Base-by-base conservation (phyloP, 169 alveolate species). In the Plasmodium vivax region DNA sequence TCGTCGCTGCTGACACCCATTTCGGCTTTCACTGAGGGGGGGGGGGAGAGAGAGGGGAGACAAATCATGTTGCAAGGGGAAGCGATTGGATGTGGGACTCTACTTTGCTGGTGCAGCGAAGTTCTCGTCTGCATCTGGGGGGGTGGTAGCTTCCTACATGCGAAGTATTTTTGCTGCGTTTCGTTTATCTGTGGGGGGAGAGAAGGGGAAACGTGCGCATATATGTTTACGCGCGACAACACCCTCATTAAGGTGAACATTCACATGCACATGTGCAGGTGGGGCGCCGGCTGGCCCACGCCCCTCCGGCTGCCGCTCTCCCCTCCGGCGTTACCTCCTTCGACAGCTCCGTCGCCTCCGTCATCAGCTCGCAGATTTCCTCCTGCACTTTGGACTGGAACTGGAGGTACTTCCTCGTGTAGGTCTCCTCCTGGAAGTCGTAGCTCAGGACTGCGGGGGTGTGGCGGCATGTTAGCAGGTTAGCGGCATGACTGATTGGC, bases 1-100 rank as follows among this genome's bases (percentile, higher is more conserved):
- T 87, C 94, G 58, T 87, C 94, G 16, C 94, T 87, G 41, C 94
- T 87, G 27, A 87, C 82, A 3, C 94, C 94, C 83, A 87, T 77
- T 58, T 87, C 94, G 41, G 94, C 58, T 56, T 68, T 87, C 87
- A 87, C 94, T 87, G 56, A 54, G 72, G 51, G 71, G 45, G 51
- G 71, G 45, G 2, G 51, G 71, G 34, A n/a, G 34, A 84, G 47
- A 38, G 12, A 62, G 23, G 36, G 38, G 23, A n/a, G 36, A 16
- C 7, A 2, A 38, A 43, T 6, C 7, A 51, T 30, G 51, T 82
- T 27, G 0, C 19, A 68, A 16, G 77, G 19, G n/a, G 19, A 16
- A 72, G 10, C 19, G 1, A 43, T 74, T 74, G 16, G 56, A 85
- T 1, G 77, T 23, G 36, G 43, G 6, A 47, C n/a, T 47, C 5